Percentiles rank a stretch among this genome's conserved stretches.
phyloP scores from a whole-genome alignment of 1,284 basidiomycete genomes.

The Fomes fomentarius region DNA sequence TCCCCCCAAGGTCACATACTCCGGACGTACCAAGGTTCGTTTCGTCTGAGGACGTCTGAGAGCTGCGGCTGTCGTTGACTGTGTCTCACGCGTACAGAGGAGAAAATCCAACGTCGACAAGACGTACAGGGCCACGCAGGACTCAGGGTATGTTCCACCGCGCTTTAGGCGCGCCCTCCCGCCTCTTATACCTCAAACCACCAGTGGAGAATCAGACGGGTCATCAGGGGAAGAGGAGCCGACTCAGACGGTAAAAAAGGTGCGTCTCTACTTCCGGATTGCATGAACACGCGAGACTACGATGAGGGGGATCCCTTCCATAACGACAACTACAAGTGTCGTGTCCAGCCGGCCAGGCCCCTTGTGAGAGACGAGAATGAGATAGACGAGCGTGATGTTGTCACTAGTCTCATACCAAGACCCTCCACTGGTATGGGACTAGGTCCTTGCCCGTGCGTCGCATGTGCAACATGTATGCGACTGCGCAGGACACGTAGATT shows the following conservation, averaged over 20 bases:
- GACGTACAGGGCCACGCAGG: slow-evolving; percentile 22
- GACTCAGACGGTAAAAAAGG: neutral
- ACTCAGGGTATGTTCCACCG: slow-evolving; percentile 6
- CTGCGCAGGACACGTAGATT: too few species aligned
- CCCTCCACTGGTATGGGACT: too few species aligned
- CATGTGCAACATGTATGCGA: too few species aligned
- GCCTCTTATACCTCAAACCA: neutral
- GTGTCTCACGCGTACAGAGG: slow-evolving; percentile 17
- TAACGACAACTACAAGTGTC: too few species aligned
- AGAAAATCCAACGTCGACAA: slow-evolving; percentile 10
- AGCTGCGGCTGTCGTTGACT: neutral
- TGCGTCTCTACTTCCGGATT: too few species aligned
- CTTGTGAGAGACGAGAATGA: too few species aligned
- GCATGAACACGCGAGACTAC: too few species aligned
- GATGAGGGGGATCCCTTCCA: too few species aligned
- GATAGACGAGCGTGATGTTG: too few species aligned
- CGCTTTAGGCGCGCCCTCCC: neutral
- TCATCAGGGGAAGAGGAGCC: slow-evolving; percentile 6
- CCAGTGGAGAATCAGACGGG: neutral
- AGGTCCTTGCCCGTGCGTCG: too few species aligned
- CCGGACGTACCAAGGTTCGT: slow-evolving; percentile 45
- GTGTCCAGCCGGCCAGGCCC: too few species aligned
- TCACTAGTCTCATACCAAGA: too few species aligned
- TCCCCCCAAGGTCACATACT: slow-evolving; percentile 43
- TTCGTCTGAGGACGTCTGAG: neutral